Conservation (phyloP, 345 rosid genomes). For the Salix purpurea region DNA sequence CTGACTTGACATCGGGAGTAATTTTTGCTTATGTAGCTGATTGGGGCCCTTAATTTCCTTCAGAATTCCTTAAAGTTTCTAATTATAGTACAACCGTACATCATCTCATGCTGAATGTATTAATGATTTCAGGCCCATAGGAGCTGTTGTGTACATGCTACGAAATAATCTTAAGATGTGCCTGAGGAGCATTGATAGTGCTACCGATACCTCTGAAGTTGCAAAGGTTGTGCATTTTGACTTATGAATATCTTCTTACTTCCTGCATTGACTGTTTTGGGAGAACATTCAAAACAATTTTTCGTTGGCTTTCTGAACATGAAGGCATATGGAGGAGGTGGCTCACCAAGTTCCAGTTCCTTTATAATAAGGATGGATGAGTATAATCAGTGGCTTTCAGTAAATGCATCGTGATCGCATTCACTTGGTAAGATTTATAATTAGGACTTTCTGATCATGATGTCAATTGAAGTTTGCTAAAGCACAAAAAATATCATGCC, state of each 20-base stretch:
- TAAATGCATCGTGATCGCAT: not conserved
- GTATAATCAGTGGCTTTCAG: slow-evolving; percentile 63
- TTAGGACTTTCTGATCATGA: not conserved
- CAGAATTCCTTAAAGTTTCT: not conserved
- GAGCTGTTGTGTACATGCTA: slow-evolving; percentile 72
- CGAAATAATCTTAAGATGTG: slow-evolving; percentile 79
- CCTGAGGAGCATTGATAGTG: slow-evolving; percentile 61
- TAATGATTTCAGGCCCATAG: slow-evolving; percentile 60
- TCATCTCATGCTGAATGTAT: not conserved
- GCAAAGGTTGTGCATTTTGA: slow-evolving; percentile 55
- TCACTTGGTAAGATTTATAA: not conserved
- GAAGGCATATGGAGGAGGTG: slow-evolving; percentile 95
- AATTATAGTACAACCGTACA: not conserved
- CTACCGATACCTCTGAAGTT: slow-evolving; percentile 62
- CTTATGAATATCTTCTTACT: not conserved
- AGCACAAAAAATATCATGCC: not conserved
- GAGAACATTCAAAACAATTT: not conserved
- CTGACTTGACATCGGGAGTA: not conserved
- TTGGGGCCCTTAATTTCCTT: not conserved
- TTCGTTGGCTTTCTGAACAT: slow-evolving; percentile 10
- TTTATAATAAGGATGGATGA: slow-evolving; percentile 89
- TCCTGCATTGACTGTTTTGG: not conserved
- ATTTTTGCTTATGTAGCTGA: not conserved
- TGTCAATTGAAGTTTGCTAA: not conserved
- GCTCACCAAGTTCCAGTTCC: slow-evolving; percentile 63